phyloP scores from a whole-genome alignment of 2,329 filamentous ascomycete genomes.

The Sclerotinia borealis region DNA sequence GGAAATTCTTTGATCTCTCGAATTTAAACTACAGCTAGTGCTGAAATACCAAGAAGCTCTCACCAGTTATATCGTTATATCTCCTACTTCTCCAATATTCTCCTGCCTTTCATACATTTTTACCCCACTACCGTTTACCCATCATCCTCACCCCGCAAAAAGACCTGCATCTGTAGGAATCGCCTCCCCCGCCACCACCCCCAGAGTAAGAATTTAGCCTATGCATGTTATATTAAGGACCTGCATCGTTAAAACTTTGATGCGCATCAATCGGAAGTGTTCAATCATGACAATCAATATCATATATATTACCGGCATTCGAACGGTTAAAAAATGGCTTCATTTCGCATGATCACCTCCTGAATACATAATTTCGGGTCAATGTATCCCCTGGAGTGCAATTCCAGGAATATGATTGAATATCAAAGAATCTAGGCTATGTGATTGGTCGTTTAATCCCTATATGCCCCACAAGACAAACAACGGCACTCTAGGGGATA shows the following conservation, averaged over 20 bases:
- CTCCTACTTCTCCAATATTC: not conserved
- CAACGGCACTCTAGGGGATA: too few relatives aligned
- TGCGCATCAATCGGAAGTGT: conserved; percentile 14
- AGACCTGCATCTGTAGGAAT: too few relatives aligned
- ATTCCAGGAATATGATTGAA: too few relatives aligned
- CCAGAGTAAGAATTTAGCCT: not conserved
- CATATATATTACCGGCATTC: not conserved
- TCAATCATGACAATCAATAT: not conserved
- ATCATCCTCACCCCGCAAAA: not conserved
- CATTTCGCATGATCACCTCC: not conserved
- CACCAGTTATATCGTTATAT: not conserved
- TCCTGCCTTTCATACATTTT: not conserved
- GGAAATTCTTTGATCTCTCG: not conserved
- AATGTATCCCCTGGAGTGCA: not conserved
- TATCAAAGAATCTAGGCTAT: too few relatives aligned
- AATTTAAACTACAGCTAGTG: not conserved
- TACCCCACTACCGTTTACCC: not conserved
- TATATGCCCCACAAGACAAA: too few relatives aligned
- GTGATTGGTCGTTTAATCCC: too few relatives aligned
- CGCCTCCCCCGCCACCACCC: not conserved
- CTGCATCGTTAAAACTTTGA: not conserved
- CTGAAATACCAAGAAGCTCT: not conserved
- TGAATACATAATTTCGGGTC: not conserved
- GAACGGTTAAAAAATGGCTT: not conserved
- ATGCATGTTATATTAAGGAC: not conserved